Evolutionary conservation across 1,284 basidiomycete genomes (phyloP).

Genomic region (Agroathelia rolfsii): DNA sequence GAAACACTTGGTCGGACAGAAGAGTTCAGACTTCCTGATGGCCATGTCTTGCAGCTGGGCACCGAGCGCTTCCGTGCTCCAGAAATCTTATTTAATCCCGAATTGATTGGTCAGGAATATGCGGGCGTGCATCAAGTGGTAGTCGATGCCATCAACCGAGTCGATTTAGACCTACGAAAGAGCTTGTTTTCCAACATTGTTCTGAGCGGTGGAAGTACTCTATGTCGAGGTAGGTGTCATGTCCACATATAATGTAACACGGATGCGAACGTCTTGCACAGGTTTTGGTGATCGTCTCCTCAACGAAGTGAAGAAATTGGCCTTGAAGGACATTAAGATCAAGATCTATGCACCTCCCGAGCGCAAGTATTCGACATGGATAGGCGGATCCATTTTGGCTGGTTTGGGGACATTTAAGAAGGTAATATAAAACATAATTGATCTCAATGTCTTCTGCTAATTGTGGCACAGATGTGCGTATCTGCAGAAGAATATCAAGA

Average conservation of each 20-base stretch:
- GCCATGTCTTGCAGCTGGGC: slow-evolving; percentile 88
- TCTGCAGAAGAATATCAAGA: slow-evolving; percentile 99
- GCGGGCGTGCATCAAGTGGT: slow-evolving; percentile 95
- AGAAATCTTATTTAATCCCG: slow-evolving; percentile 97
- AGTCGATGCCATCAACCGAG: slow-evolving; percentile 79
- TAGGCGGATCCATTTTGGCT: slow-evolving; percentile 93
- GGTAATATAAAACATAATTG: too few species aligned
- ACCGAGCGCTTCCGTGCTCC: slow-evolving; percentile 94
- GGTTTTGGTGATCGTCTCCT: slow-evolving; percentile 95
- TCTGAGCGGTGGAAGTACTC: slow-evolving; percentile 90
- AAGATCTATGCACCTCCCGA: slow-evolving; percentile 99
- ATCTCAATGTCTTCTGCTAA: slow-evolving; percentile 8
- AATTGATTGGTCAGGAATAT: slow-evolving; percentile 93
- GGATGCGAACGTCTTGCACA: slow-evolving; percentile 23
- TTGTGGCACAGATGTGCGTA: slow-evolving; percentile 80
- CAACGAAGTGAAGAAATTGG: slow-evolving; percentile 92
- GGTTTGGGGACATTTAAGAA: slow-evolving; percentile 97
- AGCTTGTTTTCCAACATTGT: slow-evolving; percentile 95
- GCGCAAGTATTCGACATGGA: slow-evolving; percentile 99
- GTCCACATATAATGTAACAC: slow-evolving; percentile 5
- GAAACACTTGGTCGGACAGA: slow-evolving; percentile 71
- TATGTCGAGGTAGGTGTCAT: slow-evolving; percentile 67
- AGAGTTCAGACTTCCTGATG: slow-evolving; percentile 93
- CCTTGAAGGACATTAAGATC: slow-evolving; percentile 96
- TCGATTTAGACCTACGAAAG: slow-evolving; percentile 88